Evolutionary conservation across 495 filamentous ascomycete genomes (phyloP).

Genomic region (Penicillium robsamsonii): DNA sequence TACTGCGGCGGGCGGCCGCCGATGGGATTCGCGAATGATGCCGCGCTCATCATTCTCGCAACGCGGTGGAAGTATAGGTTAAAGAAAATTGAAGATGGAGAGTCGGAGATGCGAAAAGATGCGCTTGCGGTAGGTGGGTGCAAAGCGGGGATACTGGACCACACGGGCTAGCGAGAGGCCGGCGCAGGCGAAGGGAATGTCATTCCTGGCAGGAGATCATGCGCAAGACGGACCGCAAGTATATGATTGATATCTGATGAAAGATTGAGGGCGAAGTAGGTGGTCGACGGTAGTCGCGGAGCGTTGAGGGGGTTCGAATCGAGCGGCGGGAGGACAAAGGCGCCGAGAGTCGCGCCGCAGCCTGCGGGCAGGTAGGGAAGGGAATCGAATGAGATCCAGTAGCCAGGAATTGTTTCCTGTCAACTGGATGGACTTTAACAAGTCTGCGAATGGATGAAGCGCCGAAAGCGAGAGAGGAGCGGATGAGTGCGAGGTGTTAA

Average conservation of each 20-base stretch:
- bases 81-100: constrained; percentile 15
- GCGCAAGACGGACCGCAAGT: constrained; percentile 31
- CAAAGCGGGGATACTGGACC: constrained; percentile 50
- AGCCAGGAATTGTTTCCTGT: constrained; percentile 23
- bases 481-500: constrained; percentile 20
- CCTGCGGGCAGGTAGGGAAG: constrained; percentile 27
- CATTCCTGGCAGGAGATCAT: constrained; percentile 44
- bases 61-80: constrained; percentile 12
- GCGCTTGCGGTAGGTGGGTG: constrained; percentile 45
- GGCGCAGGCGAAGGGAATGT: constrained; percentile 42
- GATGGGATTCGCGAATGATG: constrained; percentile 43
- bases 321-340: constrained; percentile 40
- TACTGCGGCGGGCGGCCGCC: constrained; percentile 48
- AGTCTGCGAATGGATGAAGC: constrained; percentile 22
- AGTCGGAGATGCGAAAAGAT: constrained; percentile 29
- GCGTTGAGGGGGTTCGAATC: constrained; percentile 35
- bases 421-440: constrained; percentile 19
- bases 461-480: constrained; percentile 15
- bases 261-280: constrained; percentile 19
- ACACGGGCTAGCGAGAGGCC: constrained; percentile 50
- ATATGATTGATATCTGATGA: constrained; percentile 22
- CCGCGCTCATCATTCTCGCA: constrained; percentile 43
- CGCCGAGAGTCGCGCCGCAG: constrained; percentile 39
- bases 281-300: constrained; percentile 37
- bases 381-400: constrained; percentile 22